phyloP scores from a whole-genome alignment of 1,139 yeast genomes.

The Yamadazyma triangularis region DNA sequence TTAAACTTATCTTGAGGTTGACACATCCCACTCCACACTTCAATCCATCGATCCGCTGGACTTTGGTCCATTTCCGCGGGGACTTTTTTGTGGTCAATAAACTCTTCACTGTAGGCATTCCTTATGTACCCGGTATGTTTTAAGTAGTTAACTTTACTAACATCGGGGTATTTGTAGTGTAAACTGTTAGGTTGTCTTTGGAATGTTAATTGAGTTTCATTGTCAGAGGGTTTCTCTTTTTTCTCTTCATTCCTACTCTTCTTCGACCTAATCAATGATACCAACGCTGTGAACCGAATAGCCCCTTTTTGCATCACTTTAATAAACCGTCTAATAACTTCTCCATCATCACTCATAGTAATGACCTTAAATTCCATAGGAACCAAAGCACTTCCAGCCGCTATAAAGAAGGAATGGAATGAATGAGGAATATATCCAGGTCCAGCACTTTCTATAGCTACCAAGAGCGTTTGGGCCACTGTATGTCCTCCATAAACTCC shows the following conservation, averaged over 20 bases:
- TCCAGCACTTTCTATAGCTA: constrained; percentile 47
- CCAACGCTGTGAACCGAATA: constrained; percentile 26
- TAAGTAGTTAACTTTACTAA: constrained; percentile 22
- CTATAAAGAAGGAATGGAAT: constrained; percentile 38
- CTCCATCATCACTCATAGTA: constrained; percentile 36
- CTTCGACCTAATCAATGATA: constrained; percentile 24
- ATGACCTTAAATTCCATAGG: constrained; percentile 60
- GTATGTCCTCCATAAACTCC: constrained; percentile 81
- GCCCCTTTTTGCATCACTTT: constrained; percentile 27
- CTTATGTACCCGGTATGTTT: constrained; percentile 37
- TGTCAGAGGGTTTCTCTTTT: constrained; percentile 10
- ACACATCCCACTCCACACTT: constrained; percentile 35
- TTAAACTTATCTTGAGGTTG: constrained; percentile 23
- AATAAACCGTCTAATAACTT: constrained; percentile 23
- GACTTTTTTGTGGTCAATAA: constrained; percentile 25
- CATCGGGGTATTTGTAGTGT: constrained; percentile 25
- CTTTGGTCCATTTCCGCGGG: constrained; percentile 30
- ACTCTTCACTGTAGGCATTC: constrained; percentile 38
- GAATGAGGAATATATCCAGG: constrained; percentile 27
- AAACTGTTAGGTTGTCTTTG: constrained; percentile 17
- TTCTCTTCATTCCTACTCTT: no score
- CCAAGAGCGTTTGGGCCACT: constrained; percentile 67
- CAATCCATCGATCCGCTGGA: constrained; percentile 40
- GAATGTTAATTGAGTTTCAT: no score
- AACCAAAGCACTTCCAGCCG: constrained; percentile 43